Base-by-base conservation (phyloP, 306 rosid species). In the Adenanthera pavonina region DNA sequence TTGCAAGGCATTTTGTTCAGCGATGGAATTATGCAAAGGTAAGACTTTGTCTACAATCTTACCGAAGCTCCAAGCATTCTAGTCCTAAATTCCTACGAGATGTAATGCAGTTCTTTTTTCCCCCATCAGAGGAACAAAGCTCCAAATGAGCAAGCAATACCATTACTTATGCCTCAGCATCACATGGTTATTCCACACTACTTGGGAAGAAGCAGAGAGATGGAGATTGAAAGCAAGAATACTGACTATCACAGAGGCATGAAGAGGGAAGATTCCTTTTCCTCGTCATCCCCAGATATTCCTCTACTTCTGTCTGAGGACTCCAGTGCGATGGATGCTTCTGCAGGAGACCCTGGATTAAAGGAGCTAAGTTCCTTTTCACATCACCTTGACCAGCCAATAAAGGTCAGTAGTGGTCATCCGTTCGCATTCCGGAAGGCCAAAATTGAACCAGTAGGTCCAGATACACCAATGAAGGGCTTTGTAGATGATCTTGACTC, bases 11-110 rank as follows among this genome's bases (percentile, higher is more conserved):
- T 81, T 96, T 96, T 87, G 99, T 96, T 87, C 99, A 96, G 90
- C 91, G 99, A 74, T 96, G 99, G 99, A 96, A 96, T 87, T 96
- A 96, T 78, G 98, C 99, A 33, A 96, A 96, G 98, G 99, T 96
- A 59, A 46, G 85, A 35, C 69, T 65, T 71, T 14, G 14, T 76
- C 62, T 48, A 40, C 71, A 74, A 44, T 85, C 84, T 59, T 47
- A 46, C 74, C 34, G 47, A 69, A 78, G 68, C 77, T 38, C 57
- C 20, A 76, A 68, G 66, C 61, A 36, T 78, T 48, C 59, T 78
- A 80, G 76, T 80, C 80, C 75, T 60, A 79, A 82, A 68, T 64
- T 71, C 56, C 51, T 30, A 46, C 71, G 15, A 61, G 54, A 74
- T 81, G 69, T 78, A 56, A 78, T 82, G 51, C 56, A 46, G 74